Evolutionary conservation across 352 stramenopile species (phyloP).

Genomic region (Pythium angustatum): DNA sequence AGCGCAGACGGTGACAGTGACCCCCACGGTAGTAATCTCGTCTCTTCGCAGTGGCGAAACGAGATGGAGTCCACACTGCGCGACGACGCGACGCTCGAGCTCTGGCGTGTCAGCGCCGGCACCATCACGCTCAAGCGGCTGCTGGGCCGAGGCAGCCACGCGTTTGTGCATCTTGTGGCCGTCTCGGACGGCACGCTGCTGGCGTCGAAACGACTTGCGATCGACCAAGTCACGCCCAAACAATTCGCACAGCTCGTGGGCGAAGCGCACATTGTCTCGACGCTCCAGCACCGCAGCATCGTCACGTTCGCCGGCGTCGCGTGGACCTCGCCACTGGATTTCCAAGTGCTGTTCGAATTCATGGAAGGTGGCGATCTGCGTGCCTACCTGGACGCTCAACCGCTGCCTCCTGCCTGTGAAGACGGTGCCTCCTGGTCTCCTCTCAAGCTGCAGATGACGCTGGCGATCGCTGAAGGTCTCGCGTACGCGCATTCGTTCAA

Average conservation of each 20-base stretch:
- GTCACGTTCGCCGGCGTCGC: neutral
- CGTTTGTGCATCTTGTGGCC: neutral
- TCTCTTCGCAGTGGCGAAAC: no score
- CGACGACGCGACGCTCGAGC: neutral
- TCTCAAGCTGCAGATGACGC: neutral
- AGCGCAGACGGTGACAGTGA: no score
- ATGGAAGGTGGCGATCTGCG: neutral
- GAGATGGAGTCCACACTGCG: no score
- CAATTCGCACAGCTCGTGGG: neutral
- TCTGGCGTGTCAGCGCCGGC: neutral
- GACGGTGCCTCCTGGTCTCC: neutral
- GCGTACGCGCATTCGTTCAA: slow-evolving; percentile 8
- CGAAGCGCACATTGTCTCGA: neutral
- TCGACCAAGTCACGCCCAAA: neutral
- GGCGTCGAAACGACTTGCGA: neutral
- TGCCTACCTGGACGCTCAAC: neutral
- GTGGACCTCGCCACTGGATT: neutral
- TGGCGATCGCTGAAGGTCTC: neutral
- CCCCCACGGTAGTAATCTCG: no score
- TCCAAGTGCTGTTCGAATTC: slow-evolving; percentile 8
- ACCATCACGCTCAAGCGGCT: neutral
- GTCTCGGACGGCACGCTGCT: neutral
- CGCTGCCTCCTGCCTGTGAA: no score
- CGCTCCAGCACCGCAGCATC: neutral
- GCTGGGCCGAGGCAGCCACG: neutral